Evolutionary conservation across 2,329 filamentous ascomycete species (phyloP), one percentile per base, ranked within the genome.

Genomic region (Arthrobotrys pseudoclavata): DNA sequence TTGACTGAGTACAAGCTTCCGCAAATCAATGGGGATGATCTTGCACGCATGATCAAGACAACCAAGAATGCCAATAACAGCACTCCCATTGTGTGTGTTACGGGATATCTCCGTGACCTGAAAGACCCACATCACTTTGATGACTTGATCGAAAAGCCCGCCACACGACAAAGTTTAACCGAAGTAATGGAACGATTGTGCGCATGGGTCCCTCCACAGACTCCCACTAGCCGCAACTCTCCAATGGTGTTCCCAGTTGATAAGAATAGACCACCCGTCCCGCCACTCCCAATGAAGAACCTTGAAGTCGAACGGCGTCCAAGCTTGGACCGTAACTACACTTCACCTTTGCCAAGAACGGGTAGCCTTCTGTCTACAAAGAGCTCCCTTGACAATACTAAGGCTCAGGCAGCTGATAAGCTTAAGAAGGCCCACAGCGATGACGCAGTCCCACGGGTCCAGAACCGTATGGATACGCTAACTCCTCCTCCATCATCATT

Each of bases 1-100:
- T 96, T 99, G 86, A 95, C 97, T 84, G 96, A 99, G 84, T 97
- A 94, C 85, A 96, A 95, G 83, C 86, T 99, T 53, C 95, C 96
- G 9, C 93, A 97, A 82, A 94, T 98, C 82, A 98, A 94, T 81
- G 96, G 96, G 24, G 92, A 93, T 12, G 96, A 99, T 83, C 93
- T 99, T 70, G 95, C 96, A 62, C 91, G 96, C 37, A 99, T 99
- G 96, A 94, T 99, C 80, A 91, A 96, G 57, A 95, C 98, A 83
- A 97, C 95, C 0, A 96, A 95, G 85, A 97, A 97, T 83, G 90
- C 93, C 74, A 99, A 99, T 83, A 92, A 92, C 0, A 91, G 96
- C 81, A 99, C 96, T 0, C 96, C 96, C 0, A 97, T 99, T 79
- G 93, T 99, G 70, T 94, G 94, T 57, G 95, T 99, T 37, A 99